Evolutionary conservation across 2,329 filamentous ascomycete genomes (phyloP).

Genomic region (Beauveria asiatica): DNA sequence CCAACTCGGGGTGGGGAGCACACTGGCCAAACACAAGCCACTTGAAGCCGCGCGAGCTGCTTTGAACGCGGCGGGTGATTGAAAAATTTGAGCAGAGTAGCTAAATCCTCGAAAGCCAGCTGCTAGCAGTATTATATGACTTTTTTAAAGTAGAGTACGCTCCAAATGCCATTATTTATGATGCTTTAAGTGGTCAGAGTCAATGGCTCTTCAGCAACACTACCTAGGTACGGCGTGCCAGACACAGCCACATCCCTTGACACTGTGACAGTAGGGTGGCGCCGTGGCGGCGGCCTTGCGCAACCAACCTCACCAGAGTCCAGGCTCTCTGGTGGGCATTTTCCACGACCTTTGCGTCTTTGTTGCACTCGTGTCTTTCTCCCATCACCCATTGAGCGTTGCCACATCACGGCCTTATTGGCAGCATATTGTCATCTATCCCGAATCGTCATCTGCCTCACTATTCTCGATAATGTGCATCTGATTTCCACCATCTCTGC

Average conservation of each 20-base stretch:
- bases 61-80: not conserved
- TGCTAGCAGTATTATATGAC: too few species aligned
- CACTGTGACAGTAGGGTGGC: not conserved
- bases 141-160: too few species aligned
- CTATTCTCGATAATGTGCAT: not conserved
- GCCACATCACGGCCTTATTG: not conserved
- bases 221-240: not conserved
- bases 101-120: too few species aligned
- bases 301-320: not conserved
- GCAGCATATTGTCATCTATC: not conserved
- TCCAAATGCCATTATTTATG: too few species aligned
- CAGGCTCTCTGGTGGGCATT: constrained; percentile 3
- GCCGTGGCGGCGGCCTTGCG: not conserved
- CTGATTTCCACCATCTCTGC: constrained; percentile 1
- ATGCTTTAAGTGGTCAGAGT: not conserved
- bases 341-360: not conserved
- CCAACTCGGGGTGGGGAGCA: constrained; percentile 1
- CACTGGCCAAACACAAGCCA: not conserved
- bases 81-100: not conserved
- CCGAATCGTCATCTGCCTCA: not conserved
- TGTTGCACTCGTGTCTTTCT: not conserved
- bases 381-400: constrained; percentile 2
- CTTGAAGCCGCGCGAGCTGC: not conserved
- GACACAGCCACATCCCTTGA: constrained; percentile 9
- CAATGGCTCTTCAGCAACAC: not conserved